A percentile compares a stretch with the other conserved stretches of the same genome.
These are phyloP conservation scores for Durusdinium trenchii DNA, from an alignment of 73 alveolate genomes.

Conservation along the genomic window DNA sequence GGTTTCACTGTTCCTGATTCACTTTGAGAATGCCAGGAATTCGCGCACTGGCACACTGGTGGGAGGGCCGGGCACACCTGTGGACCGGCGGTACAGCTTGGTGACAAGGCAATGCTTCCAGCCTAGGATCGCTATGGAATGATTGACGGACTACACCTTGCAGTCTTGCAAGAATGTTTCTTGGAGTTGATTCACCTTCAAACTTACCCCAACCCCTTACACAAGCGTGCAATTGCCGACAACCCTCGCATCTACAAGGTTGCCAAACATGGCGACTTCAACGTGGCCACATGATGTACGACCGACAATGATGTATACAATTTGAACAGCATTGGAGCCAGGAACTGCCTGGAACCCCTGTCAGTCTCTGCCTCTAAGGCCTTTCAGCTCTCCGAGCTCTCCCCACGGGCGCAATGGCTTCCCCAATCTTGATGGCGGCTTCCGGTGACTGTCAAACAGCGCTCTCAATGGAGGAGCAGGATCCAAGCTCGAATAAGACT, in stretches of 20 bases:
- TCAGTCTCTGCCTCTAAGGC: background rate
- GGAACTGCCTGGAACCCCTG: constrained; percentile 55
- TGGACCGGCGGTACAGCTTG: constrained; percentile 88
- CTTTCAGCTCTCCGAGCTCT: background rate
- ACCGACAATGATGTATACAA: too few relatives aligned
- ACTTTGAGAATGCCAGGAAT: background rate
- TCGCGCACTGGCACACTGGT: background rate
- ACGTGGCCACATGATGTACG: too few relatives aligned
- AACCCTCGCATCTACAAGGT: too few relatives aligned
- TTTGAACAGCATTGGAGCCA: constrained; percentile 45
- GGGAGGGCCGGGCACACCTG: constrained; percentile 41
- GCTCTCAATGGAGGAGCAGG: too few relatives aligned
- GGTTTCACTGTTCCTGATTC: background rate
- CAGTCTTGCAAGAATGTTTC: too few relatives aligned
- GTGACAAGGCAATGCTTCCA: constrained; percentile 79
- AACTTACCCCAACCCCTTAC: too few relatives aligned
- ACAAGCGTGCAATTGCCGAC: too few relatives aligned
- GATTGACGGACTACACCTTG: too few relatives aligned
- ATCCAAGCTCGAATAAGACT: too few relatives aligned
- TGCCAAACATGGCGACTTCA: too few relatives aligned
- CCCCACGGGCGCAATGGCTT: constrained; percentile 80
- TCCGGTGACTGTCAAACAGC: constrained; percentile 60
- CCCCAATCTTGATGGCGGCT: constrained; percentile 86
- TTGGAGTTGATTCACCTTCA: too few relatives aligned
- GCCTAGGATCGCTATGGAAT: too few relatives aligned